Evolutionary conservation across 2,329 filamentous ascomycete genomes (phyloP), one percentile per base, ranked within the genome.

Genomic region (Ascomycota sp.): DNA sequence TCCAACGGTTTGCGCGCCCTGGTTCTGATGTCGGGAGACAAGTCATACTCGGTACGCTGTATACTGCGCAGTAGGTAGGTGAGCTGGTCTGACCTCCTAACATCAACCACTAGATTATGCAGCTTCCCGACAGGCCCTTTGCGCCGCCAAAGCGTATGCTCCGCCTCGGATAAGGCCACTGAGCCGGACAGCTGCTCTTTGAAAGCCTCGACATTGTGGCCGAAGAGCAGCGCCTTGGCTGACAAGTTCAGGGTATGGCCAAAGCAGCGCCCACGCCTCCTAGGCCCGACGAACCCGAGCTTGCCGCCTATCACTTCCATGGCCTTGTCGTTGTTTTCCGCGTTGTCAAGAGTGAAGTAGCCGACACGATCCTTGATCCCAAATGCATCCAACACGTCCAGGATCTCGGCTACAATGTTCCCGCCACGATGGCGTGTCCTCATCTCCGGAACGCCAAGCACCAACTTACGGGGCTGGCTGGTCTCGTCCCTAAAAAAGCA

Each of bases 311-410:
- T 32, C 6, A 32, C 16, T 16, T 32, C 34, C 9, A 34, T 34
- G 24, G 34, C 34, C 11, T 11, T 34, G n/a, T 38, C 37, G 25
- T 38, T 38, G 26, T 30, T 38, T 21, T 31, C 21, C 7, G 29
- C 34, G 32, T 38, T 38, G 13, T 38, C 30, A 11, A 38, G 34
- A 2, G 32, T 36, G 30, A 38, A 36, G 29, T 38, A 38, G 7
- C 34, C 37, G 11, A 38, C 27, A 2, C 25, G 26, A 26, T 38
- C 32, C 12, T 34, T 4, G 33, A 31, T 38, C 31, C 16, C 16
- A 21, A 21, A 21, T 3, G 16, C 16, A 21, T 21, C 16, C 3
- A 21, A 5, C 3, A 21, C 5, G 16, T 21, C 16, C 16, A 21
- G 5, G 5, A 21, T 21, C 16, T 21, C 16, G 16, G 16, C 16